Evolutionary conservation across 164 flowering plant species (phyloP).

Genomic region (Vitis amurensis): DNA sequence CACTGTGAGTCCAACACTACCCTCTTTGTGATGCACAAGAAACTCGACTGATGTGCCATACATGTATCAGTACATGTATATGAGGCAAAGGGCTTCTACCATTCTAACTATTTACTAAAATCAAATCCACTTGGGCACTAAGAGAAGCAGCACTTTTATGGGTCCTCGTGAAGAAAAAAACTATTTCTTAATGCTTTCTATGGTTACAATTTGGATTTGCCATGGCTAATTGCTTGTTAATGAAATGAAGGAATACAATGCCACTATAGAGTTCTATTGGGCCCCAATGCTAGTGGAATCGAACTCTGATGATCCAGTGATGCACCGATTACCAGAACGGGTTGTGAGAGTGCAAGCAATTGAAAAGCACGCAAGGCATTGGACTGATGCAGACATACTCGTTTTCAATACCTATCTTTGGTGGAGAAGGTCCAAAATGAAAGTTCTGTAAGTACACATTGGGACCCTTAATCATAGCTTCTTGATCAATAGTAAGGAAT

Average conservation of each 20-base stretch:
- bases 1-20: slow-evolving; percentile 32
- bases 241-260: slow-evolving; percentile 67
- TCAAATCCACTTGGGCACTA: no score
- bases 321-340: slow-evolving; percentile 53
- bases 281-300: slow-evolving; percentile 86
- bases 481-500: no score
- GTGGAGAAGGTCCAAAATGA: slow-evolving; percentile 76
- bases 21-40: background rate
- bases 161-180: no score
- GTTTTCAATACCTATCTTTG: slow-evolving; percentile 76
- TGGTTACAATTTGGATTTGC: background rate
- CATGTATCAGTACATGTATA: no score
- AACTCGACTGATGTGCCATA: no score
- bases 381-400: slow-evolving; percentile 73
- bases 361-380: slow-evolving; percentile 64
- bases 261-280: slow-evolving; percentile 84
- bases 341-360: slow-evolving; percentile 56
- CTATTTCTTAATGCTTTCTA: no score
- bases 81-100: no score
- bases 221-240: background rate
- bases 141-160: no score
- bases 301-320: slow-evolving; percentile 71
- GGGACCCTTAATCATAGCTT: no score
- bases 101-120: no score
- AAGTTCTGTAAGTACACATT: slow-evolving; percentile 47